Conservation (phyloP, 2,329 filamentous ascomycete genomes). For the Neofusicoccum umdonicola region DNA sequence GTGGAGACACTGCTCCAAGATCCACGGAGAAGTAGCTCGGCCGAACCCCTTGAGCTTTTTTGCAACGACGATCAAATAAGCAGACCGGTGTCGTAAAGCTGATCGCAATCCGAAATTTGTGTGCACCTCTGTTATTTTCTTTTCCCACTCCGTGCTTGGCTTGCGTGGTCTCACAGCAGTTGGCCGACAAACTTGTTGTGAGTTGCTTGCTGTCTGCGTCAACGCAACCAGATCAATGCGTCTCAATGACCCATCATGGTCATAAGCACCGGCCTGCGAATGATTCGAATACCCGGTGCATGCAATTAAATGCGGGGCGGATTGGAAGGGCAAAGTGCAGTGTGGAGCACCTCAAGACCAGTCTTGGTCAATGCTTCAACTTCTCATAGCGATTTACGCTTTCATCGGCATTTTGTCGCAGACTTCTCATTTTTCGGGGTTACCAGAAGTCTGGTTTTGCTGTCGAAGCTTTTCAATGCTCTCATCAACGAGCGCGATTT, state of each 20-base stretch:
- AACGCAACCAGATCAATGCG: no score
- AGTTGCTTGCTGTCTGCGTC: no score
- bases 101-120: not conserved
- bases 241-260: no score
- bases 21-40: not conserved
- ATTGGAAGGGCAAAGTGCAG: no score
- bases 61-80: not conserved
- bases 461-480: conserved; percentile 58
- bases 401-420: no score
- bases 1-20: not conserved
- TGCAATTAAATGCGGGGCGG: no score
- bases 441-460: conserved; percentile 18
- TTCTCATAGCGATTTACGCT: not conserved
- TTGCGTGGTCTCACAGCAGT: no score
- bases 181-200: no score
- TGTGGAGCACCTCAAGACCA: no score
- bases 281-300: no score
- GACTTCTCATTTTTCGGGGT: not conserved
- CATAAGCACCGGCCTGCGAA: no score
- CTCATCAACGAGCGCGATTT: conserved; percentile 77
- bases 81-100: not conserved
- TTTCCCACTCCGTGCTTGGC: not conserved
- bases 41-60: not conserved
- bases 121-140: not conserved
- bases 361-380: not conserved